Percentiles rank a stretch among this genome's conserved stretches.
Conservation (phyloP, 2,329 filamentous ascomycete species). For the Fonsecaea monophora region DNA sequence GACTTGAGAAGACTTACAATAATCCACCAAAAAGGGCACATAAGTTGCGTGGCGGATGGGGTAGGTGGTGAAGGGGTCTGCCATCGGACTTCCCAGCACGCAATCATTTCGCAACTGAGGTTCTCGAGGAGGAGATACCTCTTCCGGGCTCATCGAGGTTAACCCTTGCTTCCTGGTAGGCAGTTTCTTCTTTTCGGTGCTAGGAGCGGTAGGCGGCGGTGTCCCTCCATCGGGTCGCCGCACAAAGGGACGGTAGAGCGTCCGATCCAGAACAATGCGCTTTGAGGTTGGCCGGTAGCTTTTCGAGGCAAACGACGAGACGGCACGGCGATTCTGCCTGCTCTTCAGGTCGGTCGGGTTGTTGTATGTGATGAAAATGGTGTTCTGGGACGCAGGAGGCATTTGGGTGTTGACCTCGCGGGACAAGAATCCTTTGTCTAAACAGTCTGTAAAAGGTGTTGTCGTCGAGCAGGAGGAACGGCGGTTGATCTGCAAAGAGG, state of each 20-base stretch:
- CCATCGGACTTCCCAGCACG: conserved; percentile 21
- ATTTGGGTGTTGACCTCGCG: conserved; percentile 7
- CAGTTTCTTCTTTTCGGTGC: conserved; percentile 9
- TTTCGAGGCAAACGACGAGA: conserved; percentile 34
- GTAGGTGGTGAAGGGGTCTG: conserved; percentile 28
- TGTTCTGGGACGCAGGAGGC: conserved; percentile 17
- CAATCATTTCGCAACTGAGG: conserved; percentile 18
- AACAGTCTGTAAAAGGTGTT: not conserved
- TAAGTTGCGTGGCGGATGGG: conserved; percentile 23
- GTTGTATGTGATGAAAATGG: conserved; percentile 35
- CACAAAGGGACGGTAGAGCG: conserved; percentile 30
- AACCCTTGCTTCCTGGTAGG: not conserved
- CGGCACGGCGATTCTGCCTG: conserved; percentile 27
- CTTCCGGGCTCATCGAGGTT: not conserved
- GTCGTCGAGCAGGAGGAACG: not conserved
- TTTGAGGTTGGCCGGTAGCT: conserved; percentile 31
- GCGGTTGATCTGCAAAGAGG: not conserved
- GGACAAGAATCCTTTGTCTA: not conserved
- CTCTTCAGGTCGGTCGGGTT: conserved; percentile 29
- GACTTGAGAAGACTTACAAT: conserved; percentile 23
- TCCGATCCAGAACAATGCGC: conserved; percentile 27
- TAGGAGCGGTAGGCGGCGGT: conserved; percentile 6
- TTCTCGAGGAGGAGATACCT: not conserved
- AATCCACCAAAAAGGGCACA: conserved; percentile 31
- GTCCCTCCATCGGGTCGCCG: not conserved